Evolutionary conservation across 164 flowering plant species (phyloP).

Genomic region (Chimonanthus praecox): DNA sequence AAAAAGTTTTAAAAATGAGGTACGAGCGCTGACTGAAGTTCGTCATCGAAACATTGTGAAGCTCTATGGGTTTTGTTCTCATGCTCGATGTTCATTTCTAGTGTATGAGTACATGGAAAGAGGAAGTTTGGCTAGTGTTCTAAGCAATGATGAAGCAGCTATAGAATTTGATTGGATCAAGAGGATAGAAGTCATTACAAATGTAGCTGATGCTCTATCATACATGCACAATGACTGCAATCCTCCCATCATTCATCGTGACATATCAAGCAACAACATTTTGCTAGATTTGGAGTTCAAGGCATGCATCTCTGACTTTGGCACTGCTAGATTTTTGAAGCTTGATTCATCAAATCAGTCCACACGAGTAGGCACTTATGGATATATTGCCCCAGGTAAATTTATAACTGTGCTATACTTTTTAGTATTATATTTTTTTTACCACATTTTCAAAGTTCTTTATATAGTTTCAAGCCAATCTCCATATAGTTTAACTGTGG

Average conservation of each 20-base stretch:
- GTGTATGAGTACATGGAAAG: too few relatives aligned
- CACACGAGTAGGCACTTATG: background rate
- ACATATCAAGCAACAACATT: background rate
- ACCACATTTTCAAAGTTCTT: too few relatives aligned
- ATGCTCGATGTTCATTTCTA: background rate
- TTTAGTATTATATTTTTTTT: too few relatives aligned
- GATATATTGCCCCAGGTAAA: conserved; percentile 3
- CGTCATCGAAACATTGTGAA: too few relatives aligned
- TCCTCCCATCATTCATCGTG: background rate
- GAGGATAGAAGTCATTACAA: background rate
- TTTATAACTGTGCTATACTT: too few relatives aligned
- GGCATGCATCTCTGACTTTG: conserved; percentile 4
- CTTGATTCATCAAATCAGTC: background rate
- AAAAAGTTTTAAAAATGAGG: background rate
- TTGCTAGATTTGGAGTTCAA: background rate
- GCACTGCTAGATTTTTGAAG: background rate
- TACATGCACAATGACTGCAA: conserved; percentile 4
- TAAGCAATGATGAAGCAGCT: background rate
- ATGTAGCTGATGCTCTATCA: background rate
- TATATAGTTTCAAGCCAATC: too few relatives aligned
- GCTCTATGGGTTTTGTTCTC: background rate
- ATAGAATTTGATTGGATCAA: background rate
- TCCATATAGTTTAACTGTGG: too few relatives aligned
- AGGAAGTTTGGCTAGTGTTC: background rate
- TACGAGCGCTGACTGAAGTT: background rate